Percentiles rank a stretch among this genome's conserved stretches.
Evolutionary conservation across 495 filamentous ascomycete genomes (phyloP).

Genomic region (Apiosordaria backusii): DNA sequence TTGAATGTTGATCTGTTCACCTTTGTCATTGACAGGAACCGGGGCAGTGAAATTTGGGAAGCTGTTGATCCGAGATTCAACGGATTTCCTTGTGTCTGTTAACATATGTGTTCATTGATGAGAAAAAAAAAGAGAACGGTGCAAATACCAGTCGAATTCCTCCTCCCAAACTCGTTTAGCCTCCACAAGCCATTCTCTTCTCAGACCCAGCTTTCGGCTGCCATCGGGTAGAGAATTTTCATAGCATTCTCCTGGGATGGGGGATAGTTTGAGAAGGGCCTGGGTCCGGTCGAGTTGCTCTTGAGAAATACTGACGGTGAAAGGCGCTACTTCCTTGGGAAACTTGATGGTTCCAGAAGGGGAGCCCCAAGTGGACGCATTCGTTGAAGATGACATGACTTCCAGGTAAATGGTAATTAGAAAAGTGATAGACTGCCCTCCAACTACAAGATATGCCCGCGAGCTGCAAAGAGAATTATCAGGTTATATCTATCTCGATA

Average conservation of each 20-base stretch:
- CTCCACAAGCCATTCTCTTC: slow-evolving; percentile 50
- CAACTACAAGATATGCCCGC: too few species aligned
- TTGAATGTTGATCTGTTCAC: slow-evolving; percentile 44
- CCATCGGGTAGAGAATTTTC: slow-evolving; percentile 21
- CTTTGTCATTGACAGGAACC: slow-evolving; percentile 39
- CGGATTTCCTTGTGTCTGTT: slow-evolving; percentile 29
- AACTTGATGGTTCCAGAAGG: neutral
- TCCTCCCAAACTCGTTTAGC: slow-evolving; percentile 53
- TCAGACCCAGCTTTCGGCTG: slow-evolving; percentile 48
- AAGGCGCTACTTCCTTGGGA: slow-evolving; percentile 5
- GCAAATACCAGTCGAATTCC: slow-evolving; percentile 37
- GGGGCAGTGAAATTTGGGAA: slow-evolving; percentile 57
- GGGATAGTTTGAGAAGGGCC: slow-evolving; percentile 14
- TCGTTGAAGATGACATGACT: neutral
- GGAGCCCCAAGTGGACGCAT: neutral
- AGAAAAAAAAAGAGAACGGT: neutral
- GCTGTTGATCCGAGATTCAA: slow-evolving; percentile 56
- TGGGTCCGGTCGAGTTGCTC: slow-evolving; percentile 15
- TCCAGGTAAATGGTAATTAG: too few species aligned
- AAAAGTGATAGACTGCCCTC: too few species aligned
- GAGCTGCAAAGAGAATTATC: neutral
- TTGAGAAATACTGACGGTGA: slow-evolving; percentile 10
- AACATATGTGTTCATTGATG: neutral
- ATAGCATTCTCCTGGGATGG: slow-evolving; percentile 11
- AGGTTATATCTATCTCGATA: neutral